Percentiles rank a stretch among this genome's conserved stretches.
Evolutionary conservation across 768 basidiomycete genomes (phyloP).

Genomic region (Mycena galopus): DNA sequence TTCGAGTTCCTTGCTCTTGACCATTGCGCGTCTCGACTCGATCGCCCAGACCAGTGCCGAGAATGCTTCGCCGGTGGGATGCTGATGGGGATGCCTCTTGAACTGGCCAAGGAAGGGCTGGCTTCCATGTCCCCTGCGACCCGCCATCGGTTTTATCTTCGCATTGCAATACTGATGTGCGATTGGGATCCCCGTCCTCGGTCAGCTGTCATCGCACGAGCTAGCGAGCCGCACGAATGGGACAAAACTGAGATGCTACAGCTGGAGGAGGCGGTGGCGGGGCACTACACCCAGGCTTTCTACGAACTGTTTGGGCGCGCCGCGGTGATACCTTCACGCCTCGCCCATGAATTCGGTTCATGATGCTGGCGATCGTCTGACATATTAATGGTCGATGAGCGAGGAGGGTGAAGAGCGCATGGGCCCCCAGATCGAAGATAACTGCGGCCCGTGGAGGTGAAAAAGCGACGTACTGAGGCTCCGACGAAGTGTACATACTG

Average conservation of each 20-base stretch:
- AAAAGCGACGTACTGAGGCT: too few relatives aligned
- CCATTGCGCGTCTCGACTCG: background rate
- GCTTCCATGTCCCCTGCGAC: background rate
- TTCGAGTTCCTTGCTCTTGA: constrained; percentile 9
- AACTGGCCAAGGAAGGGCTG: background rate
- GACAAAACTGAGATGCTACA: background rate
- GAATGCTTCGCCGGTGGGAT: background rate
- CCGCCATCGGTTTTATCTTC: background rate
- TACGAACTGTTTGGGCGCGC: constrained; percentile 13
- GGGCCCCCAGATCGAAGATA: too few relatives aligned
- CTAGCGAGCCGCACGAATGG: background rate
- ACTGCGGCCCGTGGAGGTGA: too few relatives aligned
- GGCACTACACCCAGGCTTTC: constrained; percentile 1
- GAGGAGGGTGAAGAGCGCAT: too few relatives aligned
- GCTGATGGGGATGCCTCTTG: background rate
- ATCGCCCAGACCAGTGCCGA: constrained; percentile 5
- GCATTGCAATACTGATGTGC: constrained; percentile 8
- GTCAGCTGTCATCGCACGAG: background rate
- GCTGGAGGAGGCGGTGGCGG: constrained; percentile 2
- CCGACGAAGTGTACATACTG: too few relatives aligned
- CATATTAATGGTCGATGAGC: too few relatives aligned
- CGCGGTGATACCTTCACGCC: background rate
- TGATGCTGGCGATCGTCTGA: too few relatives aligned
- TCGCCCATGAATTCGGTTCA: background rate
- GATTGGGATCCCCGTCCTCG: background rate